Evolutionary conservation across 2,329 filamentous ascomycete genomes (phyloP).

Genomic region (Tetracladium maxilliforme): DNA sequence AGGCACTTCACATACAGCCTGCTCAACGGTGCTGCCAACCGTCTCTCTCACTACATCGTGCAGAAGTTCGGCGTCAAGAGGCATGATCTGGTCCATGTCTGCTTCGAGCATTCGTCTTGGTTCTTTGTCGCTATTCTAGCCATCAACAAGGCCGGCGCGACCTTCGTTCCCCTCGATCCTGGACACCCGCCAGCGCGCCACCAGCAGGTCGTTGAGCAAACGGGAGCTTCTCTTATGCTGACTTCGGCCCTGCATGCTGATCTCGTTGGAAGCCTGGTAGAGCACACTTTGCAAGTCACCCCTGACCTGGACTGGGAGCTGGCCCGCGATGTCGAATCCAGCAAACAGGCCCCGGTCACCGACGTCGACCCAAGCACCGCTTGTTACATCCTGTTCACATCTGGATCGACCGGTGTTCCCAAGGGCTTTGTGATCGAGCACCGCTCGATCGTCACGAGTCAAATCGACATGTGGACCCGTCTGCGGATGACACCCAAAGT

Average conservation of each 20-base stretch:
- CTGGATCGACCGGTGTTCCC: slow-evolving; percentile 32
- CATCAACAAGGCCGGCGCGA: slow-evolving; percentile 11
- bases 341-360: no score
- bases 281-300: no score
- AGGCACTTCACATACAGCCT: slow-evolving; percentile 8
- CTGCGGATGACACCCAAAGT: slow-evolving; percentile 1
- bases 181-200: slow-evolving; percentile 7
- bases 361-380: no score
- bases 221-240: no score
- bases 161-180: slow-evolving; percentile 13
- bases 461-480: slow-evolving; percentile 3
- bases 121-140: slow-evolving; percentile 11
- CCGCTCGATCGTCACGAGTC: slow-evolving; percentile 6
- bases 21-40: slow-evolving; percentile 8
- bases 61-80: slow-evolving; percentile 4
- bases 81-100: slow-evolving; percentile 5
- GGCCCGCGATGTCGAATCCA: no score
- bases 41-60: slow-evolving; percentile 6
- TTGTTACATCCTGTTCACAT: slow-evolving; percentile 43
- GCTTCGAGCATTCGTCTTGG: slow-evolving; percentile 12
- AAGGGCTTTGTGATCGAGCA: slow-evolving; percentile 28
- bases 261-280: no score
- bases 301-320: no score
- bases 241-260: no score
- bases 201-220: slow-evolving; percentile 1